phyloP scores from a whole-genome alignment of 176 grass and related monocot species.

The Carex myosuroides region DNA sequence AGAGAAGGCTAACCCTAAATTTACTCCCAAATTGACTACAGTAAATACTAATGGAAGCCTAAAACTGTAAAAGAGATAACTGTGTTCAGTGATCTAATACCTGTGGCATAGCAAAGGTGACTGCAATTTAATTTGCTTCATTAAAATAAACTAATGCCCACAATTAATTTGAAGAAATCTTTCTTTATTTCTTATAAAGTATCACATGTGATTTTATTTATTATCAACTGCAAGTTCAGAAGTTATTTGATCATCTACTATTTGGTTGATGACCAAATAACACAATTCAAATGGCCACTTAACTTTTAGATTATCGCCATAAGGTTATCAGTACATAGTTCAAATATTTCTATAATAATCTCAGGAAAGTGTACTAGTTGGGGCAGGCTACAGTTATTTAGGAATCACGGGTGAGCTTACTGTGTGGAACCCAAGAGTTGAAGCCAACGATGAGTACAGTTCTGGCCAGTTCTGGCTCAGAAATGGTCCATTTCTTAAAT shows the following conservation, averaged over 20 bases:
- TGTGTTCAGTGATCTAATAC: not conserved
- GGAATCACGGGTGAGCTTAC: conserved; percentile 15
- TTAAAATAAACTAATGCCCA: not conserved
- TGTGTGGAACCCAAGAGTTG: conserved; percentile 18
- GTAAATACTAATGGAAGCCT: too few relatives aligned
- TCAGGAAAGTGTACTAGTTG: conserved; percentile 23
- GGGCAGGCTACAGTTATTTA: conserved; percentile 23
- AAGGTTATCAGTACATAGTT: not conserved
- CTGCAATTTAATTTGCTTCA: not conserved
- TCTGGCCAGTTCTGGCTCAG: conserved; percentile 21
- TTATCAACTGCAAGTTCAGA: not conserved
- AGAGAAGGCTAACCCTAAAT: too few relatives aligned
- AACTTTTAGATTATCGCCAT: not conserved
- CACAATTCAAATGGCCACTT: not conserved
- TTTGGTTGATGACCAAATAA: not conserved
- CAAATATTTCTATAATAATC: not conserved
- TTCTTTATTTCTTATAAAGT: too few relatives aligned
- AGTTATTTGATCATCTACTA: not conserved
- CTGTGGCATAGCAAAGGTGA: not conserved
- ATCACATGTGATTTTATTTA: not conserved
- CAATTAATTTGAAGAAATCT: too few relatives aligned
- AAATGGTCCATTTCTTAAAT: conserved; percentile 5
- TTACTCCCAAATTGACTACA: too few relatives aligned
- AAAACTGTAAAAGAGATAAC: not conserved
- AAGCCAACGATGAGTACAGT: conserved; percentile 12